A percentile compares a stretch with the other conserved stretches of the same genome.
Conservation (phyloP, 495 filamentous ascomycete species). For the Diplogelasinospora grovesii region DNA sequence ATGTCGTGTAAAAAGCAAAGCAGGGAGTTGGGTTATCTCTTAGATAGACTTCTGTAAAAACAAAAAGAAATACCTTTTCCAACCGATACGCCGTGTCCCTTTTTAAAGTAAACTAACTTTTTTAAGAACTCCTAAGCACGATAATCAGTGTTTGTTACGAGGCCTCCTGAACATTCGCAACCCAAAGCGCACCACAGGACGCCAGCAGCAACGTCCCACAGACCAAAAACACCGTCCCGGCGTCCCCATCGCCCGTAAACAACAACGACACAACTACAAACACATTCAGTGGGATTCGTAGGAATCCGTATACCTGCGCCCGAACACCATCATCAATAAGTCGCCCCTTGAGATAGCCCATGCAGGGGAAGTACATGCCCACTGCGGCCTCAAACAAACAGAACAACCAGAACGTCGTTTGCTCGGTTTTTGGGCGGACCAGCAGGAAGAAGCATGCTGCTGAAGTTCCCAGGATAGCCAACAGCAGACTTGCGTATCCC, state of each 20-base stretch:
- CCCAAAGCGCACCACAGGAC: conserved; percentile 22
- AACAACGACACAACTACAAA: conserved; percentile 46
- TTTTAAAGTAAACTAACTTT: too few relatives aligned
- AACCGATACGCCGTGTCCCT: too few relatives aligned
- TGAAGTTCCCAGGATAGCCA: conserved; percentile 28
- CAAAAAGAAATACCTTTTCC: too few relatives aligned
- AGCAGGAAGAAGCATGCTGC: conserved; percentile 35
- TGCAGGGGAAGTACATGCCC: conserved; percentile 49
- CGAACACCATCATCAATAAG: conserved; percentile 45
- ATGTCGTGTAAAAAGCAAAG: too few relatives aligned
- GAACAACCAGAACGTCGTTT: conserved; percentile 46
- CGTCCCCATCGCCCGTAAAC: conserved; percentile 34
- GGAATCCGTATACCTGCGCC: conserved; percentile 45
- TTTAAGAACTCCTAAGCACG: too few relatives aligned
- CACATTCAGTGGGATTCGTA: conserved; percentile 49
- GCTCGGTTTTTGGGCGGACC: conserved; percentile 33
- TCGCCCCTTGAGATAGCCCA: conserved; percentile 42
- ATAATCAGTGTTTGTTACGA: too few relatives aligned
- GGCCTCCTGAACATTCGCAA: too few relatives aligned
- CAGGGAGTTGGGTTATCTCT: too few relatives aligned
- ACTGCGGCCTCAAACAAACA: conserved; percentile 47
- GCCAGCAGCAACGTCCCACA: conserved; percentile 31
- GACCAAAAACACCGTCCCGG: conserved; percentile 26
- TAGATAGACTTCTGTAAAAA: too few relatives aligned
- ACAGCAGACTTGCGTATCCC: conserved; percentile 28